Base-by-base conservation (phyloP, 768 basidiomycete species). In the Mrakia frigida region DNA sequence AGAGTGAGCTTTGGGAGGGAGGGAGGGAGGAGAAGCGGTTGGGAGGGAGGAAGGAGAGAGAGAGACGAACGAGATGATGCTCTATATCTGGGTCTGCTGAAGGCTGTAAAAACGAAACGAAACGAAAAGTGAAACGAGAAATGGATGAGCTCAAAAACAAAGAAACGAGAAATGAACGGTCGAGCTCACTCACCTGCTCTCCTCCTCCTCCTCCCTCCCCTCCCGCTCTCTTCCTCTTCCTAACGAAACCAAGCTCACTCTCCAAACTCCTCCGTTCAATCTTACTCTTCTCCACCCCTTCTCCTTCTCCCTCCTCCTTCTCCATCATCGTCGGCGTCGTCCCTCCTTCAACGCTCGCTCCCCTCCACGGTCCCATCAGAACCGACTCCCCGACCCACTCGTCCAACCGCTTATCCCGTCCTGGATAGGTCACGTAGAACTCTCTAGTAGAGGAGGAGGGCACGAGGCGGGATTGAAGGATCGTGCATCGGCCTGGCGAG, bases 371-470 rank as follows among this genome's bases (percentile, higher is more conserved):
- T 78, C 14, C 14, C 9, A 72, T 5, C 3, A 72, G 1, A 0
- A 53, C 5, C 31, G 83, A 82, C 78, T 86, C 87, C 5, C 87
- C 84, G 31, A 91, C 83, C 91, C 91, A 92, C 81, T 90, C 90
- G 82, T 92, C 91, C 79, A 91, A 84, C 18, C 90, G 86, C 82
- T 90, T 90, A 84, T 92, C 91, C 31, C 86, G 85, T 80, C 87
- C 87, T 70, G 88, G 82, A 81, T 90, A 92, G 84, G 91, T 90
- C n/a, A 92, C 90, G 80, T 89, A 90, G 75, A 87, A 87, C 41
- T 81, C 75, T 88, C 86, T 16, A 81, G 33, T 35, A 21, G 23
- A 5, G 35, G 70, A 16, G 25, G 52, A 18, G 1, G 70, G 33
- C 3, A 59, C 6, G 53, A 39, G 18, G 14, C 70, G 70, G 9